Conservation (phyloP, 306 rosid species). For the Vigna nakashimae region DNA sequence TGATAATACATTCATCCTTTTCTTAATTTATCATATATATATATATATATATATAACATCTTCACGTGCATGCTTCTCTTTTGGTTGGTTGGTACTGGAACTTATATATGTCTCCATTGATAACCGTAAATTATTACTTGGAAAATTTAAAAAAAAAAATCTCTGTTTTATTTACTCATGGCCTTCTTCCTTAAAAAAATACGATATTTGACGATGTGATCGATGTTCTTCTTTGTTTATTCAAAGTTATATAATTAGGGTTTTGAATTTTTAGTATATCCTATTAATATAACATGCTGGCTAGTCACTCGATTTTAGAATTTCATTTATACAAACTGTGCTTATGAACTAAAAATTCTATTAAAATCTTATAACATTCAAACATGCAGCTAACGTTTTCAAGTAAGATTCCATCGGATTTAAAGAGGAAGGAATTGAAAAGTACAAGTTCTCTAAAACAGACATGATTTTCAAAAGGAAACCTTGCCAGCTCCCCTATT, state of each 20-base stretch:
- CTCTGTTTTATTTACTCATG: too few species aligned
- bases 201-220: not conserved
- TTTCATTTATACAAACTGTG: not conserved
- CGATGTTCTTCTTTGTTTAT: not conserved
- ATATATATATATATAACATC: not conserved
- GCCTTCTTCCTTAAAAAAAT: too few species aligned
- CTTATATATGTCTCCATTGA: too few species aligned
- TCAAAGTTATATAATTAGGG: not conserved
- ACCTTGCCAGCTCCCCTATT: not conserved
- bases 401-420: not conserved
- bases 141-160: too few species aligned
- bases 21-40: not conserved
- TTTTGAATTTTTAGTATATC: not conserved
- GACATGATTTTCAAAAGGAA: not conserved
- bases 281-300: not conserved
- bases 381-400: not conserved
- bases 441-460: not conserved
- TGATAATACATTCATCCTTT: constrained; percentile 23
- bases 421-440: not conserved
- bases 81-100: not conserved
- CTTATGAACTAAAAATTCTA: not conserved
- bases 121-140: too few species aligned
- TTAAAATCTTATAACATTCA: not conserved
- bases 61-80: constrained; percentile 1
- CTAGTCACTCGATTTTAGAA: not conserved